Base-by-base conservation (phyloP, 371 early-diverging fungal genomes). In the Parasitella parasitica region DNA sequence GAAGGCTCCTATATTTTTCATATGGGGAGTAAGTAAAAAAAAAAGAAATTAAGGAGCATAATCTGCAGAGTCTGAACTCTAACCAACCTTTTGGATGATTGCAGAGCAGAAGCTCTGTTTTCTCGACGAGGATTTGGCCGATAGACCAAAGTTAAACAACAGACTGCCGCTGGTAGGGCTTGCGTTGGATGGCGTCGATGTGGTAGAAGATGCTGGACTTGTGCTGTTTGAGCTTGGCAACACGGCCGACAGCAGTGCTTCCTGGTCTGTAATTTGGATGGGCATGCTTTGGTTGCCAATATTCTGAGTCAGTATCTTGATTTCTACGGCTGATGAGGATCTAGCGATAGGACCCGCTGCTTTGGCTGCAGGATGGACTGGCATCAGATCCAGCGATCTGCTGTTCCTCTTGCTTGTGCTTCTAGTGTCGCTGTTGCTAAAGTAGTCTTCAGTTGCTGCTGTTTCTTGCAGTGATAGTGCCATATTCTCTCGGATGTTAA, bases 301-400 rank as follows among this genome's bases (percentile, higher is more conserved):
- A 28, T 57, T 39, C 22, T 46, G 46, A 13, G 58, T 35, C 35
- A 58, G 49, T 7, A 28, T 49, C 49, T 49, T 24, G n/a, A 49
- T 49, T 28, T 43, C 56, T 56, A 63, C 62, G 24, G 66, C 75
- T 8, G 71, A 70, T 6, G 66, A 61, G 4, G 71, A 71, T 43
- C 75, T 48, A 20, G 49, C 56, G 41, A 34, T 56, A 67, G 58
- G 54, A 58, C 35, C 35, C 37, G 27, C 22, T 34, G 34, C 13
- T 34, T 32, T 32, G 32, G 15, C 53, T 15, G 16, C 52, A 52
- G n/a, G 61, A 56, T 49, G 43, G 22, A 43, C 22, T 18, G 43
- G 20, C 22, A 43, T 43, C 18, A 76, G 38, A 66, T 79, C 76
- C 7, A 74, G 60, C 5, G 77, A 77, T 48, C 72, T 63, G 38